Conservation (phyloP, 1,139 yeast species). For the Spencermartinsiella ligniputridi region DNA sequence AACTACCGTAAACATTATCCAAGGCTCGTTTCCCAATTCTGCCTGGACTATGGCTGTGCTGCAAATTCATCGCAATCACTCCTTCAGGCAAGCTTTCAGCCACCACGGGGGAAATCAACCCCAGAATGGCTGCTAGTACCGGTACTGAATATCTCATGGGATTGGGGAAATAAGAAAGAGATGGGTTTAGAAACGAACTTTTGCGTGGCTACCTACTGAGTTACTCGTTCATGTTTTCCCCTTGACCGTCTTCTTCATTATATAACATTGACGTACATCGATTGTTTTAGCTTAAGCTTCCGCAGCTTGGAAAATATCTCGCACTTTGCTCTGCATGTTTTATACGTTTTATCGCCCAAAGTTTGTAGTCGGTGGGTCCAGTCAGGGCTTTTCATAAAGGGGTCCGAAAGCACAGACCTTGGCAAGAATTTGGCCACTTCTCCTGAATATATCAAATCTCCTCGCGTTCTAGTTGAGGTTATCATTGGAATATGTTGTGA, state of each 20-base stretch:
- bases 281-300: neutral
- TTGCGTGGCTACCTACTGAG: too few relatives aligned
- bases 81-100: slow-evolving; percentile 7
- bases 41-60: slow-evolving; percentile 7
- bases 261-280: neutral
- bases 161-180: neutral
- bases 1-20: slow-evolving; percentile 17
- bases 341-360: neutral
- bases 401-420: neutral
- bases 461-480: too few relatives aligned
- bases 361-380: neutral
- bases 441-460: too few relatives aligned
- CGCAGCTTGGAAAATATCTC: neutral
- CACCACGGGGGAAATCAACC: neutral
- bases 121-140: neutral
- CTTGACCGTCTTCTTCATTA: neutral
- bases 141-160: neutral
- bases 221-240: too few relatives aligned
- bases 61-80: slow-evolving; percentile 11
- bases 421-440: too few relatives aligned
- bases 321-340: neutral
- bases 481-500: too few relatives aligned
- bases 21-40: slow-evolving; percentile 12
- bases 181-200: neutral
- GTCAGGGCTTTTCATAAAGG: neutral